Base-by-base conservation (phyloP, 2,329 filamentous ascomycete genomes). In the Cladosporium sp. region DNA sequence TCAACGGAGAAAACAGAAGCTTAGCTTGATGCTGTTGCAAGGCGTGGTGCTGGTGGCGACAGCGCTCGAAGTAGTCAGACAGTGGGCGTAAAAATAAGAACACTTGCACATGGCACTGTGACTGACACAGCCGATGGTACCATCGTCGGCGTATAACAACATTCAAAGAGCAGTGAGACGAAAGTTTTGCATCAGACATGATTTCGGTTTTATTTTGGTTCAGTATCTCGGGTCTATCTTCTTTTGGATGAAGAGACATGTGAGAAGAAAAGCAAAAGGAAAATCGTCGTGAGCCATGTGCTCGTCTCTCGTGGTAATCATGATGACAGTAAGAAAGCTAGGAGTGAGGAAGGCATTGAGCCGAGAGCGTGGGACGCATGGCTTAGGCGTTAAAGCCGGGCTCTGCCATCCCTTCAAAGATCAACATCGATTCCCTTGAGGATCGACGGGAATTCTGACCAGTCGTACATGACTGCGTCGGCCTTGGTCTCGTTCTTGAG, bases 391-490 rank as follows among this genome's bases (percentile, higher is more conserved):
- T 29, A 62, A 46, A 62, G 44, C 46, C 29, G 29, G n/a, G 44
- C 26, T 37, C 46, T 62, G 56, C 56, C 56, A 29, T n/a, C 21
- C 23, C 16, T 40, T 59, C 56, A 59, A 40, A 59, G 37, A n/a
- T 37, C 37, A 31, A 37, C 56, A 26, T 59, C 56, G 56, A 83
- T 78, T 77, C 80, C 79, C 79, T 80, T 81, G 68, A 84, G 74
- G 71, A 75, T 78, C 67, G 82, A 78, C 65, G 75, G 78, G 75
- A 83, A 84, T 72, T 84, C 81, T 71, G 78, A 79, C 82, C 82
- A 84, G 77, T 84, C 77, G 75, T 82, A 79, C 82, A 84, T 83
- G 77, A 84, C 76, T 69, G 76, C 76, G 44, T 76, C 75, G 58
- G 79, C 80, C 72, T 82, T 82, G 73, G 78, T 81, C 74, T 82